phyloP scores from a whole-genome alignment of 768 basidiomycete genomes.

The Russula compacta region DNA sequence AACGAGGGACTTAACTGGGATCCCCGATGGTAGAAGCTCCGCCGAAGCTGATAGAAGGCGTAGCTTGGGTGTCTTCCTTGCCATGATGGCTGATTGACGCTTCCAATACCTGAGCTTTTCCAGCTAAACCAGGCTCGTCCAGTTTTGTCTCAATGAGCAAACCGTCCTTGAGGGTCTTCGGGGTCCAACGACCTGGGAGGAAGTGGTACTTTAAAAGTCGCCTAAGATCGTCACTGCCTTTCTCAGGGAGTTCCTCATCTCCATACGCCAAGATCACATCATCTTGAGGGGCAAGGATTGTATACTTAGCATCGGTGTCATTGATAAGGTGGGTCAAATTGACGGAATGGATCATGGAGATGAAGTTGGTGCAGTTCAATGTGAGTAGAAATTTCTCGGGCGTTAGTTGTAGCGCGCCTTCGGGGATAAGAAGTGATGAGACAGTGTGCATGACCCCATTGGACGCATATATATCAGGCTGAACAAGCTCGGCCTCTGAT shows the following conservation, averaged over 20 bases:
- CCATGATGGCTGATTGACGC: conserved; percentile 52
- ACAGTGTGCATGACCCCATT: conserved; percentile 94
- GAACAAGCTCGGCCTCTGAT: conserved; percentile 49
- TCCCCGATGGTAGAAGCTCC: conserved; percentile 75
- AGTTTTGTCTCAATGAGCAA: conserved; percentile 76
- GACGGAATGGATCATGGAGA: conserved; percentile 79
- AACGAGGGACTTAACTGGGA: conserved; percentile 43
- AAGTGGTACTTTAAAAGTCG: conserved; percentile 84
- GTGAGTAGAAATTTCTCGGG: conserved; percentile 93
- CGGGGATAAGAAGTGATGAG: conserved; percentile 71
- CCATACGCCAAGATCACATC: conserved; percentile 62
- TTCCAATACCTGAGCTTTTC: conserved; percentile 59
- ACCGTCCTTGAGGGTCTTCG: conserved; percentile 60
- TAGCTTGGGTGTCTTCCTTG: conserved; percentile 38
- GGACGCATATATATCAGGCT: conserved; percentile 84
- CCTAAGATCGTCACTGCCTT: conserved; percentile 60
- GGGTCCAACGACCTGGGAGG: conserved; percentile 69
- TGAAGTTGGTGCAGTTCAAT: conserved; percentile 85
- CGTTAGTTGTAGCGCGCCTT: conserved; percentile 67
- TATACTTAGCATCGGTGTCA: conserved; percentile 58
- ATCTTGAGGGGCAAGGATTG: conserved; percentile 87
- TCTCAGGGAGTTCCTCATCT: conserved; percentile 46
- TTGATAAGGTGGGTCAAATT: conserved; percentile 65
- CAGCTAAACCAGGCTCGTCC: conserved; percentile 57
- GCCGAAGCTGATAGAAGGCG: conserved; percentile 66